Evolutionary conservation across 2,329 filamentous ascomycete genomes (phyloP).

Genomic region (Penicillium janthinellum): DNA sequence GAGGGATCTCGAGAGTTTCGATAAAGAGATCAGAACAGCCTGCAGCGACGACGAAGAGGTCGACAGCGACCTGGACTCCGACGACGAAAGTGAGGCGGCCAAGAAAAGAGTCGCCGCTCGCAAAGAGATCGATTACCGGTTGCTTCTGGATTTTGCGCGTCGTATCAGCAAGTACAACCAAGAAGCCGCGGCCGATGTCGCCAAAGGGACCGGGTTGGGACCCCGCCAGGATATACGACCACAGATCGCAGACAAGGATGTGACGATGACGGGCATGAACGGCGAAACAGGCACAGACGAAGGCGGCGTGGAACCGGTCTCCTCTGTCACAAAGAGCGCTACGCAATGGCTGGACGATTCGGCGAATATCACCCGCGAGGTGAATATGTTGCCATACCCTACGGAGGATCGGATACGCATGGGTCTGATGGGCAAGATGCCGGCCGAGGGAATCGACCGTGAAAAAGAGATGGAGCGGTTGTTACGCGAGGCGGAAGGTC

Average conservation of each 20-base stretch:
- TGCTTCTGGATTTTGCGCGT: slow-evolving; percentile 49
- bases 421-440: slow-evolving; percentile 49
- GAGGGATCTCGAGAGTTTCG: slow-evolving; percentile 41
- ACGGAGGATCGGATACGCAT: slow-evolving; percentile 48
- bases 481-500: slow-evolving; percentile 58
- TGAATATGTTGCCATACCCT: slow-evolving; percentile 48
- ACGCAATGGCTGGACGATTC: slow-evolving; percentile 47
- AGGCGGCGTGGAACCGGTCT: slow-evolving; percentile 34
- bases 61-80: slow-evolving; percentile 33
- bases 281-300: slow-evolving; percentile 23
- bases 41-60: slow-evolving; percentile 38
- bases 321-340: slow-evolving; percentile 43
- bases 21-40: slow-evolving; percentile 42
- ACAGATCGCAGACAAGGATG: slow-evolving; percentile 30
- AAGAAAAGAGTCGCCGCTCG: slow-evolving; percentile 10
- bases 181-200: slow-evolving; percentile 47
- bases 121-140: slow-evolving; percentile 46
- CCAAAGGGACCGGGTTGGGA: slow-evolving; percentile 27
- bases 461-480: slow-evolving; percentile 49
- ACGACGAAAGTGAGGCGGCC: slow-evolving; percentile 21
- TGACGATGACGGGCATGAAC: slow-evolving; percentile 39
- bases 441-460: slow-evolving; percentile 55
- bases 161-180: slow-evolving; percentile 52
- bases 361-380: slow-evolving; percentile 42
- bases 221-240: slow-evolving; percentile 23